Conservation (phyloP, 345 rosid species). For the Lumnitzera racemosa region DNA sequence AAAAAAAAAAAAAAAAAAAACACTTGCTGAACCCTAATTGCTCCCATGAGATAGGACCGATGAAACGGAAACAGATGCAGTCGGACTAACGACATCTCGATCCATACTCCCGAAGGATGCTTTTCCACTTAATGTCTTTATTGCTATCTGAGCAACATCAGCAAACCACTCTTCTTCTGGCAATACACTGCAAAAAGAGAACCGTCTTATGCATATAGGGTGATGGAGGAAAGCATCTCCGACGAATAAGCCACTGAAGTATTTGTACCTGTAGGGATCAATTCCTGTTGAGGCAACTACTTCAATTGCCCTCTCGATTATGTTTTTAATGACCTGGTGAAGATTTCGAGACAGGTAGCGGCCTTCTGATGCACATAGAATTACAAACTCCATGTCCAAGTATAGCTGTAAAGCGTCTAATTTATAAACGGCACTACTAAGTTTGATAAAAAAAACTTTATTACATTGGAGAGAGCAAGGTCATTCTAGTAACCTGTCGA, state of each 20-base stretch:
- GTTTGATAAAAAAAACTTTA: background rate
- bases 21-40: conserved; percentile 15
- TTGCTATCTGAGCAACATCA: conserved; percentile 84
- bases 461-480: background rate
- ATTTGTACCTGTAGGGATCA: conserved; percentile 59
- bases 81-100: conserved; percentile 52
- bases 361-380: conserved; percentile 83
- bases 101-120: conserved; percentile 42
- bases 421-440: background rate
- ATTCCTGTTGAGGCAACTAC: conserved; percentile 58
- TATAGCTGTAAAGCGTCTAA: conserved; percentile 46
- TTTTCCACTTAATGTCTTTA: conserved; percentile 66
- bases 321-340: conserved; percentile 79
- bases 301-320: conserved; percentile 82
- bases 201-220: background rate
- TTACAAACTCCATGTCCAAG: conserved; percentile 87
- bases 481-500: conserved; percentile 44
- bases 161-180: conserved; percentile 96
- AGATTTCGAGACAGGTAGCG: conserved; percentile 76
- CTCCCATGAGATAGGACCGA: conserved; percentile 35
- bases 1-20: too few species aligned
- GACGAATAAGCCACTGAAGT: background rate
- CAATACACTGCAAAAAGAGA: conserved; percentile 34
- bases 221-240: background rate
- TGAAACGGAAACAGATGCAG: conserved; percentile 29